Conservation (phyloP, 805 yeast genomes). For the Lachancea mirantina region DNA sequence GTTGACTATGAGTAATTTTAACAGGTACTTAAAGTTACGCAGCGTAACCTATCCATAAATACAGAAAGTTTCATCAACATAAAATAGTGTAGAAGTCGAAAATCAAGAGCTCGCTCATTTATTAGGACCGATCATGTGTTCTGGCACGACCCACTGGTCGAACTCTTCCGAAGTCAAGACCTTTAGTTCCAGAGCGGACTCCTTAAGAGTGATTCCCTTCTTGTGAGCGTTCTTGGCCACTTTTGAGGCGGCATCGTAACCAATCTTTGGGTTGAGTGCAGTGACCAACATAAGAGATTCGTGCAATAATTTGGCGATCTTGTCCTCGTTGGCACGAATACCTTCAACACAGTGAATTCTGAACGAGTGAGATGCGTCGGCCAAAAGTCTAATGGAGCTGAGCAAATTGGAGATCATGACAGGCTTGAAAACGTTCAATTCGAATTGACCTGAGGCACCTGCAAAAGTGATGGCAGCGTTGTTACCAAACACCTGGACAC, state of each 20-base stretch:
- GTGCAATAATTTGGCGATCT: slow-evolving; percentile 79
- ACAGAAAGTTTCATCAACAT: too few species aligned
- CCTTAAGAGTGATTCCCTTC: slow-evolving; percentile 92
- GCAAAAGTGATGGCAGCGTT: slow-evolving; percentile 91
- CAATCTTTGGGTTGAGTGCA: slow-evolving; percentile 97
- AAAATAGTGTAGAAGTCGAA: too few species aligned
- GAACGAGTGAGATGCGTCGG: slow-evolving; percentile 87
- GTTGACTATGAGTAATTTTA: too few species aligned
- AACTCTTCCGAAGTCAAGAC: slow-evolving; percentile 80
- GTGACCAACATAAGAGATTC: slow-evolving; percentile 98
- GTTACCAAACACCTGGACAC: slow-evolving; percentile 97
- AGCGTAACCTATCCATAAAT: too few species aligned
- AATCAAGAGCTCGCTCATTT: slow-evolving; percentile 3
- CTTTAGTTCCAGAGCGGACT: slow-evolving; percentile 87
- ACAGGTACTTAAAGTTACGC: too few species aligned
- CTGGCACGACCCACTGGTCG: slow-evolving; percentile 96
- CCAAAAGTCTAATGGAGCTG: slow-evolving; percentile 77
- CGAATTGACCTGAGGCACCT: slow-evolving; percentile 98
- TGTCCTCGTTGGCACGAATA: slow-evolving; percentile 78
- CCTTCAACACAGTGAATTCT: slow-evolving; percentile 94
- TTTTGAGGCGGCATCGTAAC: slow-evolving; percentile 95
- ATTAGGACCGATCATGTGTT: slow-evolving; percentile 95
- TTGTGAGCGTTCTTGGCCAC: slow-evolving; percentile 98
- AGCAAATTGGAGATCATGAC: slow-evolving; percentile 87
- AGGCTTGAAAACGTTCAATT: slow-evolving; percentile 96